phyloP scores from a whole-genome alignment of 805 yeast species.

The Priceomyces melissophilus region DNA sequence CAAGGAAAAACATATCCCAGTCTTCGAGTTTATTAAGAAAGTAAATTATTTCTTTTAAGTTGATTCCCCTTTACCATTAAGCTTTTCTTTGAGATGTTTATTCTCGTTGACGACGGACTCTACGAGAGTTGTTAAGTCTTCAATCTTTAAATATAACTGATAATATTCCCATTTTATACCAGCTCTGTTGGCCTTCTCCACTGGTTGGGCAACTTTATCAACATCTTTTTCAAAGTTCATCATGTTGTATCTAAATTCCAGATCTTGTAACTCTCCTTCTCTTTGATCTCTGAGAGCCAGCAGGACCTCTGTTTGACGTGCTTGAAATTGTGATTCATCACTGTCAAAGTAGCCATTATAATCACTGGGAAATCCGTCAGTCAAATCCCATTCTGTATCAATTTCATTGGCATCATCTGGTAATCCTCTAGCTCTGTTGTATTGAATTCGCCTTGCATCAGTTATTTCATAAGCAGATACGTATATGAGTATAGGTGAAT shows the following conservation, averaged over 20 bases:
- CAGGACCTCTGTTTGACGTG: slow-evolving; percentile 35
- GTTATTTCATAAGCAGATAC: slow-evolving; percentile 64
- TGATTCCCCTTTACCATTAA: slow-evolving; percentile 1
- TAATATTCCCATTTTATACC: slow-evolving; percentile 67
- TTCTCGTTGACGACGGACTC: slow-evolving; percentile 36
- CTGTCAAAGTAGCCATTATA: slow-evolving; percentile 34
- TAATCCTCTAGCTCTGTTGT: slow-evolving; percentile 60
- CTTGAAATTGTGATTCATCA: slow-evolving; percentile 19
- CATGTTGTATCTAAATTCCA: slow-evolving; percentile 55
- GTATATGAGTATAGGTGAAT: slow-evolving; percentile 61
- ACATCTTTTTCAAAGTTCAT: slow-evolving; percentile 50
- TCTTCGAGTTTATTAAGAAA: no score
- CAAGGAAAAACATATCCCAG: no score
- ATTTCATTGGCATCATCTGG: slow-evolving; percentile 78
- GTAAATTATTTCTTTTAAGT: no score
- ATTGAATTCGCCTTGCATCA: slow-evolving; percentile 65
- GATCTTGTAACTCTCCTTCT: slow-evolving; percentile 66
- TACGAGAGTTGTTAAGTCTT: slow-evolving; percentile 40
- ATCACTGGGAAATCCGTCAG: slow-evolving; percentile 62
- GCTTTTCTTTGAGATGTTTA: slow-evolving; percentile 16
- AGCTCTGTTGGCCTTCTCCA: slow-evolving; percentile 47
- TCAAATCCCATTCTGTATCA: slow-evolving; percentile 78
- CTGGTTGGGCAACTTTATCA: slow-evolving; percentile 54
- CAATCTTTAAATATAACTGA: slow-evolving; percentile 51
- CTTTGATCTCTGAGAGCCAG: slow-evolving; percentile 47